Conservation (phyloP, 352 stramenopile genomes). For the Globisporangium parvum region DNA sequence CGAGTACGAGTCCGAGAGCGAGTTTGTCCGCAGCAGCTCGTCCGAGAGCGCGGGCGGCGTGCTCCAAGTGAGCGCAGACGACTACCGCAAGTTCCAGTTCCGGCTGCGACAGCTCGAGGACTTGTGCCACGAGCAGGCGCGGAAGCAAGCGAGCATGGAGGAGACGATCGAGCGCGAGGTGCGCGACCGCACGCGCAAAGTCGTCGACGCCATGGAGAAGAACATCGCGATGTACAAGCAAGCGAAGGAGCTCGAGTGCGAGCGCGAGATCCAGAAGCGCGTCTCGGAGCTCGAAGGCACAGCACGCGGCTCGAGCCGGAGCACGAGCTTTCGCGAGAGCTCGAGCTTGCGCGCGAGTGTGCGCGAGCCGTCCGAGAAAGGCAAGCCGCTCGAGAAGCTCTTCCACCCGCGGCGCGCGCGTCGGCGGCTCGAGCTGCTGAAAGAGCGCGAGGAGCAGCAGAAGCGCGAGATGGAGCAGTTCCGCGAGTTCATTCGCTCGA, state of each 20-base stretch:
- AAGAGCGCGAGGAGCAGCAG: constrained; percentile 66
- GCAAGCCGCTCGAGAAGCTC: constrained; percentile 66
- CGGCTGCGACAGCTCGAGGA: constrained; percentile 75
- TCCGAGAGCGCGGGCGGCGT: constrained; percentile 17
- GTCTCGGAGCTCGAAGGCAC: constrained; percentile 41
- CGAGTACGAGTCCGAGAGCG: constrained; percentile 55
- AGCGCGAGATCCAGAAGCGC: constrained; percentile 72
- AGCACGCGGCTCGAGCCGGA: constrained; percentile 11
- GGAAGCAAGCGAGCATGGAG: constrained; percentile 68
- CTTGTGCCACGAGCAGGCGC: constrained; percentile 57
- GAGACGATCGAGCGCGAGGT: constrained; percentile 77
- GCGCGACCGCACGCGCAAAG: constrained; percentile 47
- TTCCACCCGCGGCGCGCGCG: constrained; percentile 68
- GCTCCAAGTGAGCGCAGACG: constrained; percentile 53
- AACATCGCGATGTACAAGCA: constrained; percentile 86
- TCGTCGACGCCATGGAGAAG: constrained; percentile 73
- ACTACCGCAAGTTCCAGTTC: constrained; percentile 84
- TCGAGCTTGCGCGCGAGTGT: constrained; percentile 16
- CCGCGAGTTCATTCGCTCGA: constrained; percentile 73
- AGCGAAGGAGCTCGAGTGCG: constrained; percentile 71
- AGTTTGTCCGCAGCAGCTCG: constrained; percentile 15
- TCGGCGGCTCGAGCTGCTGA: constrained; percentile 53
- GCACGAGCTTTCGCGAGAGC: constrained; percentile 33
- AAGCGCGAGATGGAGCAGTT: constrained; percentile 86
- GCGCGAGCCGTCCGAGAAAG: constrained; percentile 29